Percentiles rank a stretch among this genome's conserved stretches.
phyloP scores from a whole-genome alignment of 495 filamentous ascomycete species.

The Penicillium manginii region DNA sequence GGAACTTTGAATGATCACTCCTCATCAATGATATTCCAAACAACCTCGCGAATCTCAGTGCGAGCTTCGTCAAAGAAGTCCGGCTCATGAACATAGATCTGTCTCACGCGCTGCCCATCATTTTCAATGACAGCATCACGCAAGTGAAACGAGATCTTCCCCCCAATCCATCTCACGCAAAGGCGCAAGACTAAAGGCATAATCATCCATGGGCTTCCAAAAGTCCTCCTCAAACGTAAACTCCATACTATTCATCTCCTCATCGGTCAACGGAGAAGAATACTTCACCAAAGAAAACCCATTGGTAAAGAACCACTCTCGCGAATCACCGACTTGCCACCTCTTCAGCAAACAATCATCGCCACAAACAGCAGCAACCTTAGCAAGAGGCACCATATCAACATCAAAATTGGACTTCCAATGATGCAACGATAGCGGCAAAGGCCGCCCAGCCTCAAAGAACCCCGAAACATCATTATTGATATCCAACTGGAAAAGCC shows the following conservation, averaged over 20 bases:
- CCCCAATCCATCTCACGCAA: slow-evolving; percentile 4
- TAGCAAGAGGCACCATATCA: slow-evolving; percentile 35
- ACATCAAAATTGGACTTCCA: slow-evolving; percentile 44
- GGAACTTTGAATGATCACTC: too few relatives aligned
- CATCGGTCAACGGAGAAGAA: slow-evolving; percentile 14
- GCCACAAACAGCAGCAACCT: slow-evolving; percentile 42
- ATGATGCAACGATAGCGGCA: slow-evolving; percentile 50
- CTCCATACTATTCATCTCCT: slow-evolving; percentile 4
- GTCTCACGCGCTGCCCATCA: background rate
- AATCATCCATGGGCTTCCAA: slow-evolving; percentile 1
- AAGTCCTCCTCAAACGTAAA: background rate
- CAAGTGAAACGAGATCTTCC: background rate
- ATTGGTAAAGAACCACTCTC: slow-evolving; percentile 46
- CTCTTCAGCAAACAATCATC: slow-evolving; percentile 51
- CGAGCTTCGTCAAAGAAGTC: background rate
- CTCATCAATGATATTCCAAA: slow-evolving; percentile 1
- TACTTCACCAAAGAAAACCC: slow-evolving; percentile 44
- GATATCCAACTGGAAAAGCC: slow-evolving; percentile 46
- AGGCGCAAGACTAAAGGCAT: background rate
- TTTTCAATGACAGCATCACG: background rate
- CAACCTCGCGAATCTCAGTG: background rate
- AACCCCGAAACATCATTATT: slow-evolving; percentile 40
- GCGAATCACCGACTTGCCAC: slow-evolving; percentile 44
- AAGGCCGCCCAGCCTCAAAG: slow-evolving; percentile 44
- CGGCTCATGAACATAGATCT: slow-evolving; percentile 3